Conservation (phyloP, 176 grass and related monocot genomes). For the Melocanna baccifera region DNA sequence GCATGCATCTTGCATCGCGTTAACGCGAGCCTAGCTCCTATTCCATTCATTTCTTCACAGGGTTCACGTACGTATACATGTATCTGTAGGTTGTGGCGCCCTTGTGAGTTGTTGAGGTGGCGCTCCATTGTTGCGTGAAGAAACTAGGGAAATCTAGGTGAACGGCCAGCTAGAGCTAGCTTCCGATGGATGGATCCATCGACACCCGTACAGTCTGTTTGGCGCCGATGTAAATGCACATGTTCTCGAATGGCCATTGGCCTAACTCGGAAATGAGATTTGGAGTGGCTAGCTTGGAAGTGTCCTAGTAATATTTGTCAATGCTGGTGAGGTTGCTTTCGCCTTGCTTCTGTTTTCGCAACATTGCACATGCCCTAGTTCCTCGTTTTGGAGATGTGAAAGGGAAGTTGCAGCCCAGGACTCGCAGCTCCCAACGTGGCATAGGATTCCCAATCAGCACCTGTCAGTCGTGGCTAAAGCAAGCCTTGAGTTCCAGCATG, state of each 20-base stretch:
- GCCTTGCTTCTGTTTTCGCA: not conserved
- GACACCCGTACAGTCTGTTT: not conserved
- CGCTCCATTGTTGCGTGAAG: not conserved
- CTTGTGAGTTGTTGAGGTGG: not conserved
- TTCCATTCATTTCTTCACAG: not conserved
- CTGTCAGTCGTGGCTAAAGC: not conserved
- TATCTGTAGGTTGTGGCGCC: not conserved
- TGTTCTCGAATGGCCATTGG: conserved; percentile 16
- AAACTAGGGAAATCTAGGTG: not conserved
- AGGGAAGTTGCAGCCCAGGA: not conserved
- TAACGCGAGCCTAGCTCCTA: not conserved
- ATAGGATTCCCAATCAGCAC: conserved; percentile 35
- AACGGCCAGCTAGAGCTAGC: not conserved
- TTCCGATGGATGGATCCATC: not conserved
- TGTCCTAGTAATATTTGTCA: not conserved
- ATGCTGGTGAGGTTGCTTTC: not conserved
- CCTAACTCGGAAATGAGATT: not conserved
- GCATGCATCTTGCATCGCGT: not conserved
- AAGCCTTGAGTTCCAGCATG: conserved; percentile 28
- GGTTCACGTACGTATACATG: not conserved
- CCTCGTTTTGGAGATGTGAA: not conserved
- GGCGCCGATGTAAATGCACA: conserved; percentile 10
- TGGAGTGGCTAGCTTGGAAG: not conserved
- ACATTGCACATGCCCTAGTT: not conserved
- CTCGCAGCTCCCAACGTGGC: not conserved